Evolutionary conservation across 768 basidiomycete genomes (phyloP), one percentile per base, ranked within the genome.

Genomic region (Hortiboletus flavorubellus): DNA sequence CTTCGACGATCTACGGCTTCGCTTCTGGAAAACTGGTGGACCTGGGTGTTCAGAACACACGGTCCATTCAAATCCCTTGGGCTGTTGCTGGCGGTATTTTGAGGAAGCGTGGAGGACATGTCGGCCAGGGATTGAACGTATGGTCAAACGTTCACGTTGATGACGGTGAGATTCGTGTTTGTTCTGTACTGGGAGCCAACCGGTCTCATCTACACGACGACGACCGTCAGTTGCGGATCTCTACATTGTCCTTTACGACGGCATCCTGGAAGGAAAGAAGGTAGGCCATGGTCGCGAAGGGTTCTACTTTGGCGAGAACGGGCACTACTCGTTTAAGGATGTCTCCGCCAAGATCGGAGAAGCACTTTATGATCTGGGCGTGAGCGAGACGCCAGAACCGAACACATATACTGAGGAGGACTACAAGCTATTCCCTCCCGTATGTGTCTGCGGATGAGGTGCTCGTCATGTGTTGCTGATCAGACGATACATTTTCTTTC

Each of bases 81-180:
- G 61, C 82, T 1, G 73, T 86, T 57, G 64, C 68, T 7, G 76
- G 74, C 0, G 59, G 78, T 16, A 56, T 85, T 29, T 70, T 62
- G 49, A 76, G 87, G 40, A 79, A 78, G 7, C 75, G 76, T n/a
- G 82, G 74, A 0, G 85, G 84, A 15, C 71, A 83, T 63, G 73
- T 87, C 9, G 86, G 85, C 0, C 56, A 75, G 43, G 87, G 88
- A 2, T 71, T 77, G 62, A 84, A 86, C 48, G 40, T 81, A 5
- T 88, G 86, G 87, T 77, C 80, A 0, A 79, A 81, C 52, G 77
- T 84, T 16, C 76, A 85, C 55, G 70, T 85, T 46, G 69, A 78
- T 26, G 84, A 86, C 16, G 63, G 66, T 68, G 8, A 34, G 53
- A 49, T 2, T 35, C 41, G 7, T 21, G 3, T 18, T 29, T 12